Evolutionary conservation across 2,329 filamentous ascomycete species (phyloP).

Genomic region (Colletotrichum sublineola): DNA sequence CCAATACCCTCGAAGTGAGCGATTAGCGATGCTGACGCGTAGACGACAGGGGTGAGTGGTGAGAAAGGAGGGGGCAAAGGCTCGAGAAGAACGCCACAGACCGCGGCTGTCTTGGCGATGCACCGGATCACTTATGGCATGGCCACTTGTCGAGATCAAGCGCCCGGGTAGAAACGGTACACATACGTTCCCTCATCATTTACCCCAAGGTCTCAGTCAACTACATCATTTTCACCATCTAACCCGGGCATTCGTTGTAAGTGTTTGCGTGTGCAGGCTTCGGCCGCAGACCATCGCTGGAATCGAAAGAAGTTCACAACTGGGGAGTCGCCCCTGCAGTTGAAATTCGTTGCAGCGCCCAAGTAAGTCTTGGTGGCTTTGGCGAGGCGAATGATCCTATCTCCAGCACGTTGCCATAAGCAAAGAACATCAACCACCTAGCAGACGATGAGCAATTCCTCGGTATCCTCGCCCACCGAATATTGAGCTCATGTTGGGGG

Average conservation of each 20-base stretch:
- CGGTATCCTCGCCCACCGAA: neutral
- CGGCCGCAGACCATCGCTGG: neutral
- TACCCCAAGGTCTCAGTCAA: neutral
- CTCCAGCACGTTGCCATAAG: neutral
- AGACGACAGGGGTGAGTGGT: constrained; percentile 10
- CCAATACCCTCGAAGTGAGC: constrained; percentile 1
- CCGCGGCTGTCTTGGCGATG: neutral
- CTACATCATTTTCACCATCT: neutral
- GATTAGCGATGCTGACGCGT: constrained; percentile 26
- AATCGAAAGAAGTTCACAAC: too few species aligned
- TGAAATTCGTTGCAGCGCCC: neutral
- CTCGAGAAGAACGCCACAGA: constrained; percentile 4
- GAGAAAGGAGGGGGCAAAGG: constrained; percentile 4
- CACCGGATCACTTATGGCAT: neutral
- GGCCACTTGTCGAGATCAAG: neutral
- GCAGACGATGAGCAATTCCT: neutral
- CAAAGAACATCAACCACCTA: neutral
- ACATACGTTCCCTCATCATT: neutral
- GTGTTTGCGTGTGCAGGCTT: too few species aligned
- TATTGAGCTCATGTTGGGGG: too few species aligned
- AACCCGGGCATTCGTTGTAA: neutral
- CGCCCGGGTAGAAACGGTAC: neutral
- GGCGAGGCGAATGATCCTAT: neutral
- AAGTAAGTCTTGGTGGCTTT: neutral
- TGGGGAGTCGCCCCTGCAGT: neutral